Evolutionary conservation across 2,329 filamentous ascomycete genomes (phyloP), one percentile per base, ranked within the genome.

Genomic region (Tolypocladium tropicale): DNA sequence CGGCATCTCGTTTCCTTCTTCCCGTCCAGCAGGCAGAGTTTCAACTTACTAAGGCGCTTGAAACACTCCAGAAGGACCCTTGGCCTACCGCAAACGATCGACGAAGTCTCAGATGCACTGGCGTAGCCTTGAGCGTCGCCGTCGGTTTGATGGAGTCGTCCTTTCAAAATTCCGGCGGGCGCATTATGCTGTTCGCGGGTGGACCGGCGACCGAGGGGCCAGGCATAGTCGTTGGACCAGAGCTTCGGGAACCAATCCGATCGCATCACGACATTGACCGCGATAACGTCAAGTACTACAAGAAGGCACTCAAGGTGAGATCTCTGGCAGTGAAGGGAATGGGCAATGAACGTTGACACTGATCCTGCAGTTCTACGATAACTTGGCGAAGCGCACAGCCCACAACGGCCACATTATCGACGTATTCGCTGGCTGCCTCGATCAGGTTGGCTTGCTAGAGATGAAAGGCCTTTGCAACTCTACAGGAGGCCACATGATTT

Each of bases 261-360:
- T 97, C 93, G 46, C 94, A 99, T 74, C 94, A 99, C 73, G 94
- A 99, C 67, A 99, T 99, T 72, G 94, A 99, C 70, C 85, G 92
- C 57, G 94, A 99, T 73, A 96, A 96, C 70, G 95, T 96, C 76
- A 99, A 99, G 74, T 96, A 97, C 75, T 97, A 95, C 77, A 99
- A 99, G 80, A 99, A 99, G 76, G 94, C 94, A 25, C 75, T 96
- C 53, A 99, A 97, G 84, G 88, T 90, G 72, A 57, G 77, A 16
- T 18, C 37, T 46, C 16, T 23, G 34, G 18, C 30, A 12, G 21
- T 23, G 30, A 50, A 21, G 46, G 11, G 18, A 2, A 12, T 18
- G 28, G 28, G 21, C 6, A 18, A 7, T 33, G 28, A n/a, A 3
- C 18, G 28, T 33, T 50, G 21, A 33, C 18, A 9, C n/a, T 4